Evolutionary conservation across 2,329 filamentous ascomycete genomes (phyloP).

Genomic region (Fusarium sp.): DNA sequence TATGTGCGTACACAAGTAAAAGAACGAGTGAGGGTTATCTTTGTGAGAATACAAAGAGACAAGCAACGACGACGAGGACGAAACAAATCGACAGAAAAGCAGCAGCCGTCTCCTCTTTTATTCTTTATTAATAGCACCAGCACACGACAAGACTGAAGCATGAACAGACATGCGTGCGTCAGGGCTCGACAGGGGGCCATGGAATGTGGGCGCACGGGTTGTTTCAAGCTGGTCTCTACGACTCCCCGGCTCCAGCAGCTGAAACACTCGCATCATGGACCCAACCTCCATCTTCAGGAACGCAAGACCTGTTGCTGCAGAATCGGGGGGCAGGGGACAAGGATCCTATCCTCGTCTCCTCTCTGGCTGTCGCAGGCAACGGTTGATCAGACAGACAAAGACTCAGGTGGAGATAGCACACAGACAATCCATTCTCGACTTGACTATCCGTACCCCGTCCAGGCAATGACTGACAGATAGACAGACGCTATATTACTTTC

Average conservation of each 20-base stretch:
- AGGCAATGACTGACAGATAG: not conserved
- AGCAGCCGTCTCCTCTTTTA: conserved; percentile 28
- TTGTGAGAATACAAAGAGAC: conserved; percentile 22
- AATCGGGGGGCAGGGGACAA: conserved; percentile 19
- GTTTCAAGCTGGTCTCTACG: conserved; percentile 36
- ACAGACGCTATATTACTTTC: not conserved
- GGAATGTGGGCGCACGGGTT: conserved; percentile 40
- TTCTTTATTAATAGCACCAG: not conserved
- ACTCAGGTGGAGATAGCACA: conserved; percentile 16
- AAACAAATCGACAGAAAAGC: not conserved
- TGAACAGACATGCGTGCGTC: conserved; percentile 29
- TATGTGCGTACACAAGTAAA: conserved; percentile 11
- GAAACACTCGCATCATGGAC: conserved; percentile 33
- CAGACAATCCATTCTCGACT: not conserved
- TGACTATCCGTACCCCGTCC: not conserved
- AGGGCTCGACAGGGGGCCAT: conserved; percentile 27
- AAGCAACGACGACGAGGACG: conserved; percentile 5
- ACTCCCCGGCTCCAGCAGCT: conserved; percentile 36
- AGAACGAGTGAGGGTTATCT: conserved; percentile 25
- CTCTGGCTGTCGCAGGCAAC: conserved; percentile 25
- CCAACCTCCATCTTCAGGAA: conserved; percentile 16
- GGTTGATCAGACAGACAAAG: conserved; percentile 31
- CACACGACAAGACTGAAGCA: not conserved
- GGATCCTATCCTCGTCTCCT: not conserved
- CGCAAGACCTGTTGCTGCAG: conserved; percentile 7